A percentile compares a stretch with the other conserved stretches of the same genome.
phyloP scores from a whole-genome alignment of 441 rosid species.

The Gossypium trilobum region DNA sequence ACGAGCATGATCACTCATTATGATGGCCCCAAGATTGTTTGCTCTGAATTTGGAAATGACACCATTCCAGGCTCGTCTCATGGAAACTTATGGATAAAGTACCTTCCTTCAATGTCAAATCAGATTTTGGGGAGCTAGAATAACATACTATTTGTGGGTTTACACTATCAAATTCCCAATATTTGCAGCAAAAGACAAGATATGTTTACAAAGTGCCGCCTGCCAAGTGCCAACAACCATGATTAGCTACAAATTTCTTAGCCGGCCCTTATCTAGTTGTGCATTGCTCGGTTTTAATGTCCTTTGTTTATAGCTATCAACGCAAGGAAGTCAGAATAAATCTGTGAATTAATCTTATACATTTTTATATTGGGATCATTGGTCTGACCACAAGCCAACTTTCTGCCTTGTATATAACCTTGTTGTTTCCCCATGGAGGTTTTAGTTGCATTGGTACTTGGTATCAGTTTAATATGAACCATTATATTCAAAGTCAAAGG shows the following conservation, averaged over 20 bases:
- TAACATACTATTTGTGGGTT: background rate
- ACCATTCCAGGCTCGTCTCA: background rate
- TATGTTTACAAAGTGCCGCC: background rate
- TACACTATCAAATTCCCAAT: background rate
- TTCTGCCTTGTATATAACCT: background rate
- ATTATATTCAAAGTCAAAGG: background rate
- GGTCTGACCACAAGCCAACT: background rate
- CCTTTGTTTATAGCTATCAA: background rate
- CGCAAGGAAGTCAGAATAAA: background rate
- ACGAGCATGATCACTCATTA: slow-evolving; percentile 18
- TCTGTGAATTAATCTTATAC: background rate
- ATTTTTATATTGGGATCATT: background rate
- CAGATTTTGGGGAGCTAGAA: slow-evolving; percentile 26
- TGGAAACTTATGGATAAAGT: slow-evolving; percentile 28
- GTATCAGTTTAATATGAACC: background rate
- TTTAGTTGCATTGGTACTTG: slow-evolving; percentile 2
- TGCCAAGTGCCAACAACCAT: background rate
- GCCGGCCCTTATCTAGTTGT: background rate
- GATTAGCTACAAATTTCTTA: background rate
- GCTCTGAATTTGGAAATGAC: slow-evolving; percentile 21
- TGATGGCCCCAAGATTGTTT: slow-evolving; percentile 32
- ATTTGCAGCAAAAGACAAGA: background rate
- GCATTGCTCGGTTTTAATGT: background rate
- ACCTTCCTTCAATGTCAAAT: slow-evolving; percentile 29
- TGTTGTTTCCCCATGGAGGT: background rate